Conservation (phyloP, 192 early-diverging fungal genomes). For the Coemansia sp. region DNA sequence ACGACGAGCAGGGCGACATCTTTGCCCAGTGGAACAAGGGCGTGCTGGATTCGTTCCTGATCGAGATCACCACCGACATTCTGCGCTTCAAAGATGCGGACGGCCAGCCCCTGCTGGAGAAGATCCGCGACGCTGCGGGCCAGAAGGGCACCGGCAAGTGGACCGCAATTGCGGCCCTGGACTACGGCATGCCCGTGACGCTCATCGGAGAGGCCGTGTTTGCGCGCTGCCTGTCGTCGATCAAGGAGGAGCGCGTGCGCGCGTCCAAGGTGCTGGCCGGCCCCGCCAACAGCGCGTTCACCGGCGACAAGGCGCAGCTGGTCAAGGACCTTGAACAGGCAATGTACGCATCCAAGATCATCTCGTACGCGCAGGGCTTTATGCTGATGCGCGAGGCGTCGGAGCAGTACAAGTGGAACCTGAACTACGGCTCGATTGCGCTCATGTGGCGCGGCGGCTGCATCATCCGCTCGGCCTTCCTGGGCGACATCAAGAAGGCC, state of each 20-base stretch:
- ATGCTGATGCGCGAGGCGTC: constrained; percentile 97
- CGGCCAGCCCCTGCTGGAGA: constrained; percentile 80
- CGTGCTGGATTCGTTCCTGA: constrained; percentile 94
- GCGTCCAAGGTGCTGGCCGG: constrained; percentile 84
- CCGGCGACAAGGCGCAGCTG: constrained; percentile 86
- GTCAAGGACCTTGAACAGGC: constrained; percentile 87
- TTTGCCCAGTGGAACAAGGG: constrained; percentile 97
- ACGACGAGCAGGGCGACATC: constrained; percentile 86
- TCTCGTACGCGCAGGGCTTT: constrained; percentile 98
- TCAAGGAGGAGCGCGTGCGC: constrained; percentile 93
- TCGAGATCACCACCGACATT: constrained; percentile 94
- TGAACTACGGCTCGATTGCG: constrained; percentile 97
- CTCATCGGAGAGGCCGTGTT: constrained; percentile 98
- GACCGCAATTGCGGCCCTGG: constrained; percentile 94
- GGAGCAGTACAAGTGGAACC: constrained; percentile 86
- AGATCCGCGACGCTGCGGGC: constrained; percentile 94
- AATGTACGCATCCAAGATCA: constrained; percentile 96
- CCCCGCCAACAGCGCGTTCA: constrained; percentile 62
- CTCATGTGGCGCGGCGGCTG: constrained; percentile 99
- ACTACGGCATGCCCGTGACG: constrained; percentile 94
- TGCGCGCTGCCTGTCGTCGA: constrained; percentile 89
- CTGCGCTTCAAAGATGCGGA: constrained; percentile 89
- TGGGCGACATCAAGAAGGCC: constrained; percentile 95
- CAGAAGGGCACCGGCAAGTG: constrained; percentile 99
- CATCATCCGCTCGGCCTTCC: constrained; percentile 96